These are phyloP conservation scores for Alternaria arborescens DNA, from an alignment of 2,329 filamentous ascomycete species.

Conservation along the genomic window DNA sequence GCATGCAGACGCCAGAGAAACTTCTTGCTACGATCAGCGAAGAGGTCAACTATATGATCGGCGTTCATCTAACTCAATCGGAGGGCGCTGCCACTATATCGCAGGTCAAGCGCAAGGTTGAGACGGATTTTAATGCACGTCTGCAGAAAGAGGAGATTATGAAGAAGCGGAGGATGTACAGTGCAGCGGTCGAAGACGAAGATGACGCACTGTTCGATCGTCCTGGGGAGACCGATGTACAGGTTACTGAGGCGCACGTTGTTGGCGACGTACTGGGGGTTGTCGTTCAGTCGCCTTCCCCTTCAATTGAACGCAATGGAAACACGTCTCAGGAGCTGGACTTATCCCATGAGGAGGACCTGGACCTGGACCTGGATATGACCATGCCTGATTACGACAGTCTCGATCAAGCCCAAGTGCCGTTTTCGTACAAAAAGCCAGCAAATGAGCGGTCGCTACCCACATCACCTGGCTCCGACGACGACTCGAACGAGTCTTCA, in stretches of 20 bases:
- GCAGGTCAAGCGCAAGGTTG: neutral
- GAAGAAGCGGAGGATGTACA: neutral
- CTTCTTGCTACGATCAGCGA: neutral
- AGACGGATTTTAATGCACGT: neutral
- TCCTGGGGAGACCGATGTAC: neutral
- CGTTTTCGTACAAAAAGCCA: too few species aligned
- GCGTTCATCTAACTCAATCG: neutral
- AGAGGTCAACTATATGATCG: neutral
- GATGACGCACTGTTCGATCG: neutral
- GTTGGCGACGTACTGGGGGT: too few species aligned
- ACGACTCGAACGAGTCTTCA: too few species aligned
- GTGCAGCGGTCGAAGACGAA: neutral
- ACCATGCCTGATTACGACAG: neutral
- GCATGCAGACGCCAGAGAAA: neutral
- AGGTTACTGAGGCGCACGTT: too few species aligned
- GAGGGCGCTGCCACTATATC: neutral
- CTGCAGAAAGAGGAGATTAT: too few species aligned
- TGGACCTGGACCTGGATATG: neutral
- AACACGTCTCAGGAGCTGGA: too few species aligned
- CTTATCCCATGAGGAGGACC: neutral
- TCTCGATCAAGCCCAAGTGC: neutral
- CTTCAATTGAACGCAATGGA: too few species aligned
- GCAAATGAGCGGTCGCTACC: too few species aligned
- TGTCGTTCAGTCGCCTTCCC: too few species aligned
- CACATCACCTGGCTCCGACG: too few species aligned